Percentiles rank a stretch among this genome's conserved stretches.
Evolutionary conservation across 768 basidiomycete species (phyloP).

Genomic region (Cystobasidium onofrii): DNA sequence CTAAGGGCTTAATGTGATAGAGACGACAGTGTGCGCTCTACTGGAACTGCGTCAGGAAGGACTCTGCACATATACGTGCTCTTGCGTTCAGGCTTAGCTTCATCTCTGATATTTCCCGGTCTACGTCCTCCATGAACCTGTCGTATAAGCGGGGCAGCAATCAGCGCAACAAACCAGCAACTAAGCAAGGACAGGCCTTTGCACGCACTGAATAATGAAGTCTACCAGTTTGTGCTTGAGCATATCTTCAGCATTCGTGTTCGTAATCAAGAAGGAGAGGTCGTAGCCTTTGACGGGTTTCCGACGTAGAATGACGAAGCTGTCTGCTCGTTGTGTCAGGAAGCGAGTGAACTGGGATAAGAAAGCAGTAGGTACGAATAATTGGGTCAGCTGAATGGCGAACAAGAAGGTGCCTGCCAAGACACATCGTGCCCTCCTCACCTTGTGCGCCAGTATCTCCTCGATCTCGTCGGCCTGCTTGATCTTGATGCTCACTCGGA

Average conservation of each 20-base stretch:
- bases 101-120: slow-evolving; percentile 99
- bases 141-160: slow-evolving; percentile 19
- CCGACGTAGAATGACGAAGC: slow-evolving; percentile 88
- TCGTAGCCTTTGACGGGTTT: slow-evolving; percentile 98
- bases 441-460: slow-evolving; percentile 85
- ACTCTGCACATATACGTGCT: slow-evolving; percentile 89
- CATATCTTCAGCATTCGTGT: slow-evolving; percentile 95
- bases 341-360: slow-evolving; percentile 76
- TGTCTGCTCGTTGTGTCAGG: slow-evolving; percentile 98
- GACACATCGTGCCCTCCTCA: not conserved
- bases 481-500: slow-evolving; percentile 93
- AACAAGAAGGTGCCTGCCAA: not conserved
- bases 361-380: too few species aligned
- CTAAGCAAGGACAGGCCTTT: not conserved
- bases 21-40: not conserved
- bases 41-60: slow-evolving; percentile 29
- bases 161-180: not conserved
- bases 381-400: not conserved
- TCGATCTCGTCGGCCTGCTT: slow-evolving; percentile 99
- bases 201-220: slow-evolving; percentile 88
- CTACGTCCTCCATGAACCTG: slow-evolving; percentile 58
- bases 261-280: slow-evolving; percentile 96
- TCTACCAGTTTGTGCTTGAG: slow-evolving; percentile 99
- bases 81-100: slow-evolving; percentile 92
- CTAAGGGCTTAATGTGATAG: not conserved